phyloP scores from a whole-genome alignment of 73 alveolate genomes.

The Tetrahymena borealis region DNA sequence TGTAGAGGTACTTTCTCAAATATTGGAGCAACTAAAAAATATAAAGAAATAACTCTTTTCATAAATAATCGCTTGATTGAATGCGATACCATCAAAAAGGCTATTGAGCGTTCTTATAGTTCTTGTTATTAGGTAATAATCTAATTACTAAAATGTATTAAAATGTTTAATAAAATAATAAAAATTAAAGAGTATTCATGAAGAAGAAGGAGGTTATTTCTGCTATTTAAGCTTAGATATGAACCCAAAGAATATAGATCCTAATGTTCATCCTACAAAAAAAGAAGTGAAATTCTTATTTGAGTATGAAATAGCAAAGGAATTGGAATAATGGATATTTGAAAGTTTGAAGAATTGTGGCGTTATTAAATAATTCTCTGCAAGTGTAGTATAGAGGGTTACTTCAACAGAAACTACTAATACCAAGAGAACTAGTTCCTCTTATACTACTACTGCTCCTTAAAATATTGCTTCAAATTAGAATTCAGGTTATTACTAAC shows the following conservation, averaged over 20 bases:
- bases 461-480: neutral
- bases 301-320: slow-evolving; percentile 56
- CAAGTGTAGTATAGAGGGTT: neutral
- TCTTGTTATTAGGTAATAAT: slow-evolving; percentile 26
- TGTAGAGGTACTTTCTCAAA: neutral
- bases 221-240: slow-evolving; percentile 55
- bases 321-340: slow-evolving; percentile 25
- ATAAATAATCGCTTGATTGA: slow-evolving; percentile 76
- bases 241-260: slow-evolving; percentile 64
- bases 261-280: slow-evolving; percentile 87
- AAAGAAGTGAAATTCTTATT: slow-evolving; percentile 61
- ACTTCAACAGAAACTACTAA: neutral
- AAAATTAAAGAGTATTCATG: neutral
- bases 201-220: slow-evolving; percentile 48
- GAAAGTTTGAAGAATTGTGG: neutral
- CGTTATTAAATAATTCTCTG: neutral
- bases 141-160: neutral
- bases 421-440: neutral
- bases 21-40: slow-evolving; percentile 25
- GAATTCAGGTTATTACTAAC: neutral
- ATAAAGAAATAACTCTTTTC: slow-evolving; percentile 51
- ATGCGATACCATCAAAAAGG: slow-evolving; percentile 50
- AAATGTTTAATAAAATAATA: neutral
- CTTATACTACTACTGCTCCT: neutral
- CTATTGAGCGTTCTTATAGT: slow-evolving; percentile 42